Evolutionary conservation across 805 yeast species (phyloP).

Genomic region (Saccharomycopsis synnaedendra): DNA sequence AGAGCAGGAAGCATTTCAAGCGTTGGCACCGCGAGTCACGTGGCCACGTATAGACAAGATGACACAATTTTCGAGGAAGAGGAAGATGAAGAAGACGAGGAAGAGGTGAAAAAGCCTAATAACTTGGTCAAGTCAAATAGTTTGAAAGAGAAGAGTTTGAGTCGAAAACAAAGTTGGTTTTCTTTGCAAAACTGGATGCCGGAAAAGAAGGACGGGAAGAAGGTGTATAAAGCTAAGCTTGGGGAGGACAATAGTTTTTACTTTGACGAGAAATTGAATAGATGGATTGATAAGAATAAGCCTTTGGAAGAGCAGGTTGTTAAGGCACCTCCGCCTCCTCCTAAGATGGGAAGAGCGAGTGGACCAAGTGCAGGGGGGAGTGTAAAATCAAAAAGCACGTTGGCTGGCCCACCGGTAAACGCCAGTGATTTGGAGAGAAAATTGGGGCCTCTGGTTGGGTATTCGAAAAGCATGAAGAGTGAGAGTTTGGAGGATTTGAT

Average conservation of each 20-base stretch:
- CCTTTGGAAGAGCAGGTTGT: constrained; percentile 53
- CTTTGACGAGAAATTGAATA: constrained; percentile 71
- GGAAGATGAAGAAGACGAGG: constrained; percentile 16
- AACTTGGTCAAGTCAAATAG: not conserved
- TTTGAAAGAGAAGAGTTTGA: constrained; percentile 11
- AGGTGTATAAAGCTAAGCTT: constrained; percentile 72
- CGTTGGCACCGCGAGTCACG: constrained; percentile 14
- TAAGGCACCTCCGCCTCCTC: constrained; percentile 16
- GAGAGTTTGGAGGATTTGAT: constrained; percentile 6
- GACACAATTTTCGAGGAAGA: constrained; percentile 17
- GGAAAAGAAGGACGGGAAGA: constrained; percentile 44
- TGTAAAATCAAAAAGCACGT: too few species aligned
- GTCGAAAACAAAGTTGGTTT: constrained; percentile 30
- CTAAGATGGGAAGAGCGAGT: constrained; percentile 14
- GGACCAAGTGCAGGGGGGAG: too few species aligned
- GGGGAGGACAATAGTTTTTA: constrained; percentile 68
- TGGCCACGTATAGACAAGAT: constrained; percentile 15
- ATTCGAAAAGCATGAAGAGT: not conserved
- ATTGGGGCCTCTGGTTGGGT: not conserved
- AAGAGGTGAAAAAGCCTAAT: constrained; percentile 3
- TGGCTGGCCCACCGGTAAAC: constrained; percentile 3
- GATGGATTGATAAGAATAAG: constrained; percentile 75
- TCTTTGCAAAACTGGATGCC: constrained; percentile 41
- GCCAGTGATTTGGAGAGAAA: not conserved
- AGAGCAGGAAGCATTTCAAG: constrained; percentile 13